Conservation (phyloP, 2,329 filamentous ascomycete genomes). For the Pseudocercospora macadamiae region DNA sequence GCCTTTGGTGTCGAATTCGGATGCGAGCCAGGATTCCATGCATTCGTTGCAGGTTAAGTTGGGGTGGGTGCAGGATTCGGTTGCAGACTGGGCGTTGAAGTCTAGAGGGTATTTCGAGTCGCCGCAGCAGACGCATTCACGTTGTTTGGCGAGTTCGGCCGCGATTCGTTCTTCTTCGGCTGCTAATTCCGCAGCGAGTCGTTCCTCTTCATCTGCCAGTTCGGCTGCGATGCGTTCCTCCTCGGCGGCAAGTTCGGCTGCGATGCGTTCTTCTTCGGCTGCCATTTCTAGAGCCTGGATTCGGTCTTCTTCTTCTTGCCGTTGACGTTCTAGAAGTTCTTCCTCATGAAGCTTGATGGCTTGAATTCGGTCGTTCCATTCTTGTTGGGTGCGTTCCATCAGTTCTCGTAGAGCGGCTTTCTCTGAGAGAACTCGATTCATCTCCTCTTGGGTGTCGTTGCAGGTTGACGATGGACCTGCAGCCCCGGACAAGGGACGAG, state of each 20-base stretch:
- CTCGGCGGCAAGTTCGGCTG: no score
- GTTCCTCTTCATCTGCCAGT: conserved; percentile 14
- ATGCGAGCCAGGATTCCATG: conserved; percentile 44
- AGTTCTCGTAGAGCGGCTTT: conserved; percentile 7
- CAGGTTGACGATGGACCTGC: not conserved
- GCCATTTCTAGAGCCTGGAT: conserved; percentile 11
- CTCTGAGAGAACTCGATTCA: conserved; percentile 8
- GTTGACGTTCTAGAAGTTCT: conserved; percentile 6
- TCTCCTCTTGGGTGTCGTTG: not conserved
- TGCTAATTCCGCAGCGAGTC: conserved; percentile 5
- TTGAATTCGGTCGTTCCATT: conserved; percentile 12
- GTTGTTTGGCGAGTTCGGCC: conserved; percentile 20
- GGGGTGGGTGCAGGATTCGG: conserved; percentile 39
- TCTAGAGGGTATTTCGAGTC: conserved; percentile 35
- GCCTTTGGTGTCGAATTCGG: conserved; percentile 41
- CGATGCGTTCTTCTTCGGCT: not conserved
- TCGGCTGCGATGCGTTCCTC: conserved; percentile 11
- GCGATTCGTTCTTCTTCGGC: conserved; percentile 21
- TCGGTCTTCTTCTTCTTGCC: conserved; percentile 16
- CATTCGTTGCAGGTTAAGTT: conserved; percentile 43
- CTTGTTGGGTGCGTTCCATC: conserved; percentile 11
- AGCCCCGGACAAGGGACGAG: not conserved
- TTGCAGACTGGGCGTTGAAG: conserved; percentile 40
- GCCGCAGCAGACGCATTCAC: conserved; percentile 42
- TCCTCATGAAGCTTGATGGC: conserved; percentile 18